Conservation (phyloP, 1,284 basidiomycete genomes). For the Heterobasidion parviporum region DNA sequence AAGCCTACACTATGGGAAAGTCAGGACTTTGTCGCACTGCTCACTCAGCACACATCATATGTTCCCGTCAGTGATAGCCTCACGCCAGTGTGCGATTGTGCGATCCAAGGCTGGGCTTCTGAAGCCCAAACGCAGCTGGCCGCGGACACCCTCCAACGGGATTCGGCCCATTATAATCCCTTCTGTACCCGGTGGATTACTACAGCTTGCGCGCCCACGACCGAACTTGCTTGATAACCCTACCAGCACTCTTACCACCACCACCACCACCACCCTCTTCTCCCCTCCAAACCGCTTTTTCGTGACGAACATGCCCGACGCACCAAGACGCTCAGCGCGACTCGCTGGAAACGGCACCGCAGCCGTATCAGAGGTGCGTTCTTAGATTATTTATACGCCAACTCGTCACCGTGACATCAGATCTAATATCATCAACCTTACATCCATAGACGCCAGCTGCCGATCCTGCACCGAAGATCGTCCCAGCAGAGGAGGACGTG, state of each 20-base stretch:
- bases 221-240: neutral
- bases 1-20: too few relatives aligned
- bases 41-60: too few relatives aligned
- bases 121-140: neutral
- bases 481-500: neutral
- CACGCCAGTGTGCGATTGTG: neutral
- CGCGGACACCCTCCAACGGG: neutral
- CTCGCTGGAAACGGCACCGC: neutral
- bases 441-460: neutral
- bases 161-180: neutral
- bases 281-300: too few relatives aligned
- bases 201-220: neutral
- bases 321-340: slow-evolving; percentile 4
- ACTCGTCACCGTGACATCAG: neutral
- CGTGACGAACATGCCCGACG: neutral
- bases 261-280: too few relatives aligned
- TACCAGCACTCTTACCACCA: neutral
- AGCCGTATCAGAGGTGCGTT: neutral
- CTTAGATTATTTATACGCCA: neutral
- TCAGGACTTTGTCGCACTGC: too few relatives aligned
- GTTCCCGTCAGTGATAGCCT: too few relatives aligned
- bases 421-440: neutral
- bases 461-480: neutral
- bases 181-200: neutral
- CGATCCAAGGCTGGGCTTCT: neutral